These are phyloP conservation scores for Orychophragmus violaceus DNA, from an alignment of 345 rosid species.

Conservation along the genomic window DNA sequence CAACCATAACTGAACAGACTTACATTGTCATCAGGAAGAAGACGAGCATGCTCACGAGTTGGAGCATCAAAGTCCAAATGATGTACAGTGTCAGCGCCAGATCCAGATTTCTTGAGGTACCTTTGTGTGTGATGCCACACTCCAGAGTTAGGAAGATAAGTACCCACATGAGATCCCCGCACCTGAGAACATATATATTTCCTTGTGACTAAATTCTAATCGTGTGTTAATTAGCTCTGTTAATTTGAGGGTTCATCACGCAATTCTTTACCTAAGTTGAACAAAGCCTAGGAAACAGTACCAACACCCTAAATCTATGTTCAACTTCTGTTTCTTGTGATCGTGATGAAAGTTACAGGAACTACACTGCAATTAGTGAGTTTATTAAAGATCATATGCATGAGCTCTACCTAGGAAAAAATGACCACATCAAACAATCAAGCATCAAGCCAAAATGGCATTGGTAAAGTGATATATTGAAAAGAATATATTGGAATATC, in stretches of 20 bases:
- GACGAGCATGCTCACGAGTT: slow-evolving; percentile 83
- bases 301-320: slow-evolving; percentile 6
- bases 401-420: slow-evolving; percentile 6
- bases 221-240: background rate
- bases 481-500: slow-evolving; percentile 9
- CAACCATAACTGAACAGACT: slow-evolving; percentile 16
- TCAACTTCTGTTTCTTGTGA: slow-evolving; percentile 3
- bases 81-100: slow-evolving; percentile 52
- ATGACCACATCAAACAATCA: slow-evolving; percentile 9
- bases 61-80: slow-evolving; percentile 99
- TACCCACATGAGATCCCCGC: slow-evolving; percentile 90
- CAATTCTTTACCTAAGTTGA: background rate
- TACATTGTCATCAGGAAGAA: slow-evolving; percentile 82
- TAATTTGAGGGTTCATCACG: background rate
- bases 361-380: background rate
- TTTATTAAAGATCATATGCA: slow-evolving; percentile 9
- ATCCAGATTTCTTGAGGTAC: slow-evolving; percentile 58
- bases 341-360: background rate
- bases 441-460: slow-evolving; percentile 7
- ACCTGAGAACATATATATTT: slow-evolving; percentile 44
- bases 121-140: slow-evolving; percentile 96
- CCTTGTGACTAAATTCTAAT: background rate
- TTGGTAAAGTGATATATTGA: background rate
- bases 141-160: slow-evolving; percentile 90
- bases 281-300: slow-evolving; percentile 6